Conservation (phyloP, 1,284 basidiomycete genomes). For the Acaromyces ingoldii region DNA sequence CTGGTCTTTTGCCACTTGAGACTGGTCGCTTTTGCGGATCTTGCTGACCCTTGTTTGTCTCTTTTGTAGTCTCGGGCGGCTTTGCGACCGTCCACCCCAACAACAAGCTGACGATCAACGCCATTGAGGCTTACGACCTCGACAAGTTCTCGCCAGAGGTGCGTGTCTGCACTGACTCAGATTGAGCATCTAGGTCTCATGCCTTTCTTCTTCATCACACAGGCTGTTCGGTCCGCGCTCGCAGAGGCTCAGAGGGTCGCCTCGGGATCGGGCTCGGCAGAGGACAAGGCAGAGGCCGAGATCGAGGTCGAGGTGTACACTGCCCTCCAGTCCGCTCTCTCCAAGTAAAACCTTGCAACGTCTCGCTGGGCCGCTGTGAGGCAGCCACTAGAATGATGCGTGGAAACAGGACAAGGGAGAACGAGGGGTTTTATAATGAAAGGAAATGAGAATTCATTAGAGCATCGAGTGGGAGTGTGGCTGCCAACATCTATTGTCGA, state of each 20-base stretch:
- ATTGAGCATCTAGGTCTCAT: too few species aligned
- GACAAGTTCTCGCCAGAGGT: slow-evolving; percentile 86
- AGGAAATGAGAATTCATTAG: background rate
- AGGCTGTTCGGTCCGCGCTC: slow-evolving; percentile 86
- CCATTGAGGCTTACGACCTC: slow-evolving; percentile 88
- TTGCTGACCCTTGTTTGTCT: background rate
- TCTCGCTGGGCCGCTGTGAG: background rate
- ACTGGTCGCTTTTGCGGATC: background rate
- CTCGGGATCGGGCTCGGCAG: slow-evolving; percentile 76
- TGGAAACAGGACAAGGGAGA: background rate
- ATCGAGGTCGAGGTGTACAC: slow-evolving; percentile 96
- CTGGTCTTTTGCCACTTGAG: background rate
- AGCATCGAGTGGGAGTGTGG: background rate
- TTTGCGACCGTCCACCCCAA: slow-evolving; percentile 97
- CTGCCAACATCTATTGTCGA: slow-evolving; percentile 9
- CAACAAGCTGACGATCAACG: slow-evolving; percentile 94
- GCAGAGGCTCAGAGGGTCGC: slow-evolving; percentile 81
- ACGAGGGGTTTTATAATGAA: background rate
- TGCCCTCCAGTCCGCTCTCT: slow-evolving; percentile 79
- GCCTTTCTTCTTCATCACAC: slow-evolving; percentile 9
- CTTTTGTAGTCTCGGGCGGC: slow-evolving; percentile 75
- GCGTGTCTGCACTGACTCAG: slow-evolving; percentile 23
- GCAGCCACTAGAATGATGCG: background rate
- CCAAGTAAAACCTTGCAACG: too few species aligned
- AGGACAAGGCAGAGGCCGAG: slow-evolving; percentile 87